phyloP scores from a whole-genome alignment of 2,329 filamentous ascomycete species.

The Claviceps purpurea region DNA sequence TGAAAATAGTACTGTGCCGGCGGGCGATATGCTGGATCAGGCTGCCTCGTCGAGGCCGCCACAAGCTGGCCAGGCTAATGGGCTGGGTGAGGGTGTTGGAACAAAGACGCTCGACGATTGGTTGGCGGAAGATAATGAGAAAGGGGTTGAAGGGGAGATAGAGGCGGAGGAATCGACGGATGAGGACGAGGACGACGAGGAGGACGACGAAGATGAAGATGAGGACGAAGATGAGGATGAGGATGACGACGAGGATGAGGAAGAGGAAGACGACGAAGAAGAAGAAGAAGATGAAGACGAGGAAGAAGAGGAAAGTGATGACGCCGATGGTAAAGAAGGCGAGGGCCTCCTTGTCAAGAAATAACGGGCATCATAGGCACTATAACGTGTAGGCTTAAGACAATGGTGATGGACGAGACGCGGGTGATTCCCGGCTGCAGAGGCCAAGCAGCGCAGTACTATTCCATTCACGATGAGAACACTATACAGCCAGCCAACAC shows the following conservation, averaged over 20 bases:
- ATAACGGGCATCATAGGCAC: neutral
- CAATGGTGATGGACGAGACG: neutral
- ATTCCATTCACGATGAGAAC: no score
- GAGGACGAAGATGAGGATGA: constrained; percentile 38
- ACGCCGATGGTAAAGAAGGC: constrained; percentile 31
- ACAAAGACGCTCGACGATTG: constrained; percentile 86
- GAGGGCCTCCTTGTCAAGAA: constrained; percentile 30
- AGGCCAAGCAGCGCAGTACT: no score
- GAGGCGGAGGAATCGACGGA: constrained; percentile 40
- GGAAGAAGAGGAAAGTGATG: constrained; percentile 23
- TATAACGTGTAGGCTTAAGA: no score
- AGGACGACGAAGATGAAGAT: constrained; percentile 31
- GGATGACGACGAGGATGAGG: constrained; percentile 37
- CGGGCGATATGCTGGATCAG: constrained; percentile 50
- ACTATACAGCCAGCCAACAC: no score
- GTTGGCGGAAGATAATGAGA: constrained; percentile 60
- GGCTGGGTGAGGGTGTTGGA: constrained; percentile 35
- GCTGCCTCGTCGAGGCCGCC: constrained; percentile 25
- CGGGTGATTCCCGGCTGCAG: neutral
- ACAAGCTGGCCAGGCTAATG: constrained; percentile 33
- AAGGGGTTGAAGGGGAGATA: constrained; percentile 38
- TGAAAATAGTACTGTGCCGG: constrained; percentile 32
- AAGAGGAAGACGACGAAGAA: constrained; percentile 8
- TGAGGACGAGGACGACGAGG: constrained; percentile 33
- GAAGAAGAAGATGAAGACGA: constrained; percentile 29